Evolutionary conservation across 1,284 basidiomycete species (phyloP), one percentile per base, ranked within the genome.

Genomic region (Schizopora paradoxa): DNA sequence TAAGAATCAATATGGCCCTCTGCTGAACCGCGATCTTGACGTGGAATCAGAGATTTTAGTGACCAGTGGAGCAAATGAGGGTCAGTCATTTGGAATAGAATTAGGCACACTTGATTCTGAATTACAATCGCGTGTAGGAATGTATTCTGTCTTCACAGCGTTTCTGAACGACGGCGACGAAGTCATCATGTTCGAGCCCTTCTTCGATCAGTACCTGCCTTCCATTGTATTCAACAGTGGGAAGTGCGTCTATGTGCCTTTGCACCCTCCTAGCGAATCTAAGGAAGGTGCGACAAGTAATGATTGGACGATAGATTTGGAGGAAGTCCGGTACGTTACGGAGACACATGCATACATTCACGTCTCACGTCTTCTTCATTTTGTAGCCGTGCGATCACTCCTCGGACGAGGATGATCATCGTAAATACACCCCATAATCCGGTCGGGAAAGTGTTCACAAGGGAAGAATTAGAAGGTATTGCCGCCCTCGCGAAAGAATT

Each of bases 111-210:
- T 35, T 11, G 3, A 25, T 25, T 48, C 23, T 16, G 40, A 43
- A 26, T 28, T 22, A 32, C 22, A 39, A 33, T 31, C 36, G 4
- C 13, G 34, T 19, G 16, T 61, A 90, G 92, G 92, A 18, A 87
- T 91, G 70, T 97, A 93, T 63, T 82, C 91, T 41, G 86, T 91
- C 47, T 84, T 94, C 57, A 77, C 81, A 16, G 93, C 94, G 0
- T 95, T 94, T 68, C 66, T 93, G 38, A 82, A 95, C 52, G 73
- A 79, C 28, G 92, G 86, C 6, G 96, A 99, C 62, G 95, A 98
- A 66, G 96, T 99, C 51, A 94, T 99, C 64, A 83, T 97, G 75
- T 94, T 99, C 60, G 96, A 99, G 68, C 95, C 91, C 4, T 94
- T 92, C 74, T 98, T 97, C 61, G 94, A 98, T 62, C 96, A 99